Percentiles rank a stretch among this genome's conserved stretches.
These are phyloP conservation scores for Daldinia decipiens DNA, from an alignment of 495 filamentous ascomycete genomes.

Conservation along the genomic window DNA sequence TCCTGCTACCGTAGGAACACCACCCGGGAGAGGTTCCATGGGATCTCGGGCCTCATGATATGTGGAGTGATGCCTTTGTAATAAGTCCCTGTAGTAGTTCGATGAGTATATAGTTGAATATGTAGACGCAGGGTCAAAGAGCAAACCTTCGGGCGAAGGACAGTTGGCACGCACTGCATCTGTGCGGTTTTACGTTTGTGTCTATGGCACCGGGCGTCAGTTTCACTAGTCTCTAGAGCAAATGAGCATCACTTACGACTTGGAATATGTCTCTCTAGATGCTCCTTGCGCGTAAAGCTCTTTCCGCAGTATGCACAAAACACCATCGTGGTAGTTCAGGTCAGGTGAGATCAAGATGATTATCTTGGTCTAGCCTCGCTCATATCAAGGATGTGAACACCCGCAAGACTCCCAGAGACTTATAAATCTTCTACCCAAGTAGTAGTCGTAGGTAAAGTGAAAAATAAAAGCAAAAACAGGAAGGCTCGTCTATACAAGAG, in stretches of 20 bases:
- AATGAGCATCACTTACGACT: constrained; percentile 59
- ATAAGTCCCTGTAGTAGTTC: constrained; percentile 61
- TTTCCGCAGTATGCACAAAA: constrained; percentile 72
- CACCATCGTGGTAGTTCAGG: constrained; percentile 51
- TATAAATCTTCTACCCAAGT: constrained; percentile 4
- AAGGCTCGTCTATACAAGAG: constrained; percentile 25
- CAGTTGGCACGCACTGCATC: constrained; percentile 67
- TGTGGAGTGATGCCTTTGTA: constrained; percentile 66
- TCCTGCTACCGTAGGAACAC: constrained; percentile 50
- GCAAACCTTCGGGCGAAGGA: constrained; percentile 68
- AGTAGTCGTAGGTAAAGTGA: neutral
- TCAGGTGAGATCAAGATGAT: constrained; percentile 2
- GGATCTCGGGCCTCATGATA: constrained; percentile 60
- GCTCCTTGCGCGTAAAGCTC: constrained; percentile 72
- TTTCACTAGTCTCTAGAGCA: constrained; percentile 3
- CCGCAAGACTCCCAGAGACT: neutral
- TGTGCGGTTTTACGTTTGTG: constrained; percentile 72
- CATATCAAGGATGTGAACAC: constrained; percentile 13
- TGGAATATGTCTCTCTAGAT: constrained; percentile 70
- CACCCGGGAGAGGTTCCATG: constrained; percentile 53
- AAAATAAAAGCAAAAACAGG: neutral
- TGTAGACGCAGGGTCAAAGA: neutral
- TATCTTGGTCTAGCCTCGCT: constrained; percentile 24
- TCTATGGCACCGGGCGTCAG: constrained; percentile 56
- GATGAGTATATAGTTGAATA: constrained; percentile 35